Evolutionary conservation across 164 flowering plant genomes (phyloP).

Genomic region (Santalum album): DNA sequence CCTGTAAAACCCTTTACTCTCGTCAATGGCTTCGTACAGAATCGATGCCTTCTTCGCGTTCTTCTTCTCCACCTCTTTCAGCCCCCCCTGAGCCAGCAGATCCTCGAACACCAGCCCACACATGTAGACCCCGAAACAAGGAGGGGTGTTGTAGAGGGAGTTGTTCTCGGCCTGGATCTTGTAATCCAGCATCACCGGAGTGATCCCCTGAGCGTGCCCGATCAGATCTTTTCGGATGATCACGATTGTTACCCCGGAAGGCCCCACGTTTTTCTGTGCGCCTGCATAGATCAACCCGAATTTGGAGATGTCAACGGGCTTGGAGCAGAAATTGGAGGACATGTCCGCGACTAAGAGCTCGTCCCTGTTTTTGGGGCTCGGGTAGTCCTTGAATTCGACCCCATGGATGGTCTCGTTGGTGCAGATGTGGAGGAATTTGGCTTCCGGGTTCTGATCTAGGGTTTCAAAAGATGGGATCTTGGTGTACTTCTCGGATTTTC

Average conservation of each 20-base stretch:
- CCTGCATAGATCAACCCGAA: constrained; percentile 90
- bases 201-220: constrained; percentile 59
- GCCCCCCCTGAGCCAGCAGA: constrained; percentile 67
- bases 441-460: constrained; percentile 50
- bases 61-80: constrained; percentile 82
- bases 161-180: constrained; percentile 91
- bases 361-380: constrained; percentile 27
- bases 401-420: constrained; percentile 97
- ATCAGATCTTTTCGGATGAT: constrained; percentile 69
- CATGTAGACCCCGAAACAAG: constrained; percentile 54
- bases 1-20: constrained; percentile 75
- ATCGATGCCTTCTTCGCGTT: constrained; percentile 65
- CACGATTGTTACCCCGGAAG: constrained; percentile 88
- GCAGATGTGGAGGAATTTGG: constrained; percentile 87
- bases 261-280: constrained; percentile 85
- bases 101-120: constrained; percentile 63
- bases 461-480: constrained; percentile 51
- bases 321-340: constrained; percentile 76
- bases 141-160: constrained; percentile 84
- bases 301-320: constrained; percentile 66
- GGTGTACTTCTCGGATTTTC: constrained; percentile 82
- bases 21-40: constrained; percentile 68
- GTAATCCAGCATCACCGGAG: constrained; percentile 93
- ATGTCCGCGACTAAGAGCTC: constrained; percentile 58
- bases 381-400: constrained; percentile 83